Evolutionary conservation across 306 rosid species (phyloP), one percentile per base, ranked within the genome.

Genomic region (Carpinus viminea): DNA sequence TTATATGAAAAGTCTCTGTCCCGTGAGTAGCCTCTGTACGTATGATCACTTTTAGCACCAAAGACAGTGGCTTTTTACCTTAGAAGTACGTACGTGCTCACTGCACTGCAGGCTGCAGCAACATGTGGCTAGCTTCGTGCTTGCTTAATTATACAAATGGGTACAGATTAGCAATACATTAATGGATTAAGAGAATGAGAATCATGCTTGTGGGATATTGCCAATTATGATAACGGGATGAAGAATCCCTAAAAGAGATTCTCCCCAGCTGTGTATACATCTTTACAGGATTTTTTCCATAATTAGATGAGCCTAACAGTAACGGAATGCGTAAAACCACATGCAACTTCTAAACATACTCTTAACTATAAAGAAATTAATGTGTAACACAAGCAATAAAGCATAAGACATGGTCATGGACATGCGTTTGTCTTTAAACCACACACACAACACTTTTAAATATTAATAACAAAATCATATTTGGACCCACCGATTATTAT

Each of bases 211-310:
- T 72, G 73, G 41, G 76, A 24, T 59, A 66, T 31, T 31, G 18
- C 55, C 7, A 57, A 76, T 66, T 7, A 36, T 34, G 43, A 64
- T 64, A 7, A 79, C 54, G 75, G 72, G 17, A 13, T 70, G 17
- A 51, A 68, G 85, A 80, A 79, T 86, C 88, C 55, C 61, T 46
- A 80, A 90, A 90, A 86, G 91, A 79, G 90, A 88, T 86, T 82
- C 93, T 79, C 73, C 87, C 53, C 86, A 85, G 91, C 90, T 87
- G 86, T 83, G 76, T 85, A 4, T 34, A 73, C 51, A 82, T 87
- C 90, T 73, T 68, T 24, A 38, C 70, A 73, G 11, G 88, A 83
- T 85, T 78, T 78, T 77, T 79, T 72, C 65, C 73, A 20, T 74
- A 12, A 73, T 84, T 74, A 64, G 79, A 73, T 68, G 46, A 64